Evolutionary conservation across 2,329 filamentous ascomycete genomes (phyloP).

Genomic region (Ophiocordyceps camponoti-saundersi): DNA sequence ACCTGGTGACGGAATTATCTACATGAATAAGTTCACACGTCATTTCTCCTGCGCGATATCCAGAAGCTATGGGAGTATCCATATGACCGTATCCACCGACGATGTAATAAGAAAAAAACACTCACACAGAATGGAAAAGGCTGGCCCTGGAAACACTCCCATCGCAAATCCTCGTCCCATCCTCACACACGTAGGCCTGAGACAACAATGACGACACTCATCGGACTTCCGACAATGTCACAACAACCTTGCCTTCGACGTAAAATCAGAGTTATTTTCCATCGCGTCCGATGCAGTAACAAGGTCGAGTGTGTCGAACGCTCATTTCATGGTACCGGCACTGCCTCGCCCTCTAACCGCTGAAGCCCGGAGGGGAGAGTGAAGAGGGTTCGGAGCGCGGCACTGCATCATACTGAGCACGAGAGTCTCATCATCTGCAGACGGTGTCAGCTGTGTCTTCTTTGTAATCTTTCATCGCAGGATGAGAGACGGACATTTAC

Average conservation of each 20-base stretch:
- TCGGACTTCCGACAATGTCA: neutral
- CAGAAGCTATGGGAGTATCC: no score
- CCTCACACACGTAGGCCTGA: neutral
- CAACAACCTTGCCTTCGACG: slow-evolving; percentile 20
- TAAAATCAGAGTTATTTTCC: slow-evolving; percentile 87
- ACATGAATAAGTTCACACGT: no score
- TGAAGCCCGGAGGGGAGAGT: slow-evolving; percentile 88
- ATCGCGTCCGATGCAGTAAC: slow-evolving; percentile 94
- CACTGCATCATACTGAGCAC: slow-evolving; percentile 81
- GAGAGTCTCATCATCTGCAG: slow-evolving; percentile 97
- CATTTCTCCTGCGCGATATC: no score
- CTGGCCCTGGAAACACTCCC: no score
- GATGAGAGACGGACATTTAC: slow-evolving; percentile 56
- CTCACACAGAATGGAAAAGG: no score
- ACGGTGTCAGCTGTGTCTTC: slow-evolving; percentile 7
- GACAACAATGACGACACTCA: neutral
- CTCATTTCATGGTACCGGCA: slow-evolving; percentile 76
- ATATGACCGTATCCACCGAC: no score
- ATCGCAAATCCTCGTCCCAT: no score
- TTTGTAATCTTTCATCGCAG: neutral
- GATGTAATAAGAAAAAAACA: no score
- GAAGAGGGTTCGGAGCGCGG: slow-evolving; percentile 43
- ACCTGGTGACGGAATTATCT: no score
- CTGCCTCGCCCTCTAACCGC: slow-evolving; percentile 55
- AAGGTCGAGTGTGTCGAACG: slow-evolving; percentile 98